A percentile compares a stretch with the other conserved stretches of the same genome.
Conservation (phyloP, 202 grass and related monocot genomes). For the Thinopyrum obtusiflorum region DNA sequence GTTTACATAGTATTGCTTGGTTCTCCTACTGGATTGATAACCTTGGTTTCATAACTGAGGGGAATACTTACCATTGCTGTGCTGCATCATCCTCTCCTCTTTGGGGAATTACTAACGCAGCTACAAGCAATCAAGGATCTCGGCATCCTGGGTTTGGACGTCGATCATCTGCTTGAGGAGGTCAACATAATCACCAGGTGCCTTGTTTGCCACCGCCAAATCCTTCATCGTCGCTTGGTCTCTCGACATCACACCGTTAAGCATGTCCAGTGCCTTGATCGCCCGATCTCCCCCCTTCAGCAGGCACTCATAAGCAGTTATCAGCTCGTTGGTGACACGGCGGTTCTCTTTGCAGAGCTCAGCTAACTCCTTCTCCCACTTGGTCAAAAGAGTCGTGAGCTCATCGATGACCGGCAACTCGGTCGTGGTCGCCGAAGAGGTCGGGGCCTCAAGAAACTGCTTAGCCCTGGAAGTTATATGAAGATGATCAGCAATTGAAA, state of each 20-base stretch:
- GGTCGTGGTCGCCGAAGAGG: background rate
- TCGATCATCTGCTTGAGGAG: background rate
- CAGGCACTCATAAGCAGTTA: background rate
- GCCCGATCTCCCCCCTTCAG: background rate
- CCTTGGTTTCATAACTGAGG: no score
- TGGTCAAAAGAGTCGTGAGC: background rate
- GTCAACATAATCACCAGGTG: background rate
- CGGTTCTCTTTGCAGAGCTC: background rate
- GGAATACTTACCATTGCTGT: no score
- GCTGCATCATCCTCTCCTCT: no score
- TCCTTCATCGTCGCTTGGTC: background rate
- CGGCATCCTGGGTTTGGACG: background rate
- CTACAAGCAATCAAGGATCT: no score
- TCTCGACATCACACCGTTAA: background rate
- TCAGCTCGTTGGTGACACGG: background rate
- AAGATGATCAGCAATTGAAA: background rate
- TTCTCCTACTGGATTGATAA: no score
- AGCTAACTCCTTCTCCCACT: background rate
- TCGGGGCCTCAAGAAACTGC: background rate
- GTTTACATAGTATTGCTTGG: no score
- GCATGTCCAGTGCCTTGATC: background rate
- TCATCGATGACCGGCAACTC: background rate
- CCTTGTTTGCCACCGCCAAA: background rate
- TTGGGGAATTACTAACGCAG: no score
- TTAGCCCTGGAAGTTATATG: background rate